Percentiles rank a stretch among this genome's conserved stretches.
These are phyloP conservation scores for Carex parvula DNA, from an alignment of 176 grass and related monocot species.

Conservation along the genomic window DNA sequence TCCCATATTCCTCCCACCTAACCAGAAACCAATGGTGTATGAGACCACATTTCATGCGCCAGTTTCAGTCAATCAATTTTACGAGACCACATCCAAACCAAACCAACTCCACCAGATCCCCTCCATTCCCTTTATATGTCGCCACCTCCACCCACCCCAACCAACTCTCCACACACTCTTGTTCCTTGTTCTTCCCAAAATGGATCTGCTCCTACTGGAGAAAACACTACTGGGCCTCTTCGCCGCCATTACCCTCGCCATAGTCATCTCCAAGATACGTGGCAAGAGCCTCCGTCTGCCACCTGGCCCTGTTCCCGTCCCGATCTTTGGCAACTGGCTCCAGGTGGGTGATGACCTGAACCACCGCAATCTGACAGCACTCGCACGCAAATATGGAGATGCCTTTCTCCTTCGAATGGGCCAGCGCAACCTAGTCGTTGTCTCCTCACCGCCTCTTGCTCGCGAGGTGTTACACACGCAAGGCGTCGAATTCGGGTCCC, in stretches of 20 bases:
- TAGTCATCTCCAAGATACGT: conserved; percentile 65
- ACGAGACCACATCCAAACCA: background rate
- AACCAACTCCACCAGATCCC: conserved; percentile 1
- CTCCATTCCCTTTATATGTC: background rate
- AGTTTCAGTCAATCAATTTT: background rate
- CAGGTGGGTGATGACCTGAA: conserved; percentile 89
- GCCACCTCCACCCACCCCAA: background rate
- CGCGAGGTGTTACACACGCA: conserved; percentile 79
- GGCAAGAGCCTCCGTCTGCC: conserved; percentile 57
- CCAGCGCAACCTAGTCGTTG: conserved; percentile 72
- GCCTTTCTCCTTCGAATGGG: conserved; percentile 88
- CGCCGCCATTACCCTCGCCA: conserved; percentile 48
- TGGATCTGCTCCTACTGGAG: conserved; percentile 64
- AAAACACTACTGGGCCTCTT: conserved; percentile 61
- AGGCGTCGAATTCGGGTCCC: conserved; percentile 88
- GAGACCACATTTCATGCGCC: background rate
- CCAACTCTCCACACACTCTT: conserved; percentile 2
- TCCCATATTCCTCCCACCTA: background rate
- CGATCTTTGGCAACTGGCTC: conserved; percentile 88
- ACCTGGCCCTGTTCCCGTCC: conserved; percentile 52
- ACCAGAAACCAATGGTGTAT: background rate
- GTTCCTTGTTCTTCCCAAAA: conserved; percentile 9
- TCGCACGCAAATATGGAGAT: conserved; percentile 59
- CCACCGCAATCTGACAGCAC: conserved; percentile 70
- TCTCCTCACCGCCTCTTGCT: conserved; percentile 57